Evolutionary conservation across 1,139 yeast genomes (phyloP).

Genomic region (Pichia sp.): DNA sequence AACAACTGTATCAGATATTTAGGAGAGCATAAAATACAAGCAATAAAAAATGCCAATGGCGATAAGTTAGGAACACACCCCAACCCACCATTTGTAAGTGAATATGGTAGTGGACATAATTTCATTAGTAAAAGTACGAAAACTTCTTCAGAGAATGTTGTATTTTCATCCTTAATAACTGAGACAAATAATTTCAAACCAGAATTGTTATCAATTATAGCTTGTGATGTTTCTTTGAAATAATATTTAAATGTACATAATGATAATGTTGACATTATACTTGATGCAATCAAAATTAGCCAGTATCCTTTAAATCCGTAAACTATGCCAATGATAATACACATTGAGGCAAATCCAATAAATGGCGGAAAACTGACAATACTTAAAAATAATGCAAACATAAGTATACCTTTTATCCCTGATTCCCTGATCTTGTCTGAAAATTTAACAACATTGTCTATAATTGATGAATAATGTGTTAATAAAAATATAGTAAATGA

Average conservation of each 20-base stretch:
- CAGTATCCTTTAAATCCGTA: slow-evolving; percentile 84
- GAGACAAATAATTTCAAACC: slow-evolving; percentile 71
- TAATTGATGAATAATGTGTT: slow-evolving; percentile 10
- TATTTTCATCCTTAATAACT: slow-evolving; percentile 58
- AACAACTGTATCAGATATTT: slow-evolving; percentile 72
- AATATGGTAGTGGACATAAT: slow-evolving; percentile 88
- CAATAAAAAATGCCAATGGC: slow-evolving; percentile 54
- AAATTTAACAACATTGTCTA: slow-evolving; percentile 11
- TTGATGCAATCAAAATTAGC: slow-evolving; percentile 59
- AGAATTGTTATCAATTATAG: slow-evolving; percentile 45
- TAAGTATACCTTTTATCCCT: slow-evolving; percentile 42
- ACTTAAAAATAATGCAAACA: slow-evolving; percentile 45
- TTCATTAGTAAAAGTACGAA: slow-evolving; percentile 64
- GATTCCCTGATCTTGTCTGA: slow-evolving; percentile 18
- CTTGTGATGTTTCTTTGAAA: slow-evolving; percentile 49
- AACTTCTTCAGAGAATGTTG: slow-evolving; percentile 41
- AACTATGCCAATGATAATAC: slow-evolving; percentile 69
- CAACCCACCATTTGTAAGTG: slow-evolving; percentile 85
- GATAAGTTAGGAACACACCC: slow-evolving; percentile 77
- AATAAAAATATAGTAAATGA: not conserved
- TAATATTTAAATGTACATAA: slow-evolving; percentile 62
- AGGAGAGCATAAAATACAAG: slow-evolving; percentile 74
- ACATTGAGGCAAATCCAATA: slow-evolving; percentile 69
- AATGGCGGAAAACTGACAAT: slow-evolving; percentile 77
- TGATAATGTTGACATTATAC: slow-evolving; percentile 66